These are phyloP conservation scores for Chaetomidium leptoderma DNA, from an alignment of 495 filamentous ascomycete species.

Conservation along the genomic window DNA sequence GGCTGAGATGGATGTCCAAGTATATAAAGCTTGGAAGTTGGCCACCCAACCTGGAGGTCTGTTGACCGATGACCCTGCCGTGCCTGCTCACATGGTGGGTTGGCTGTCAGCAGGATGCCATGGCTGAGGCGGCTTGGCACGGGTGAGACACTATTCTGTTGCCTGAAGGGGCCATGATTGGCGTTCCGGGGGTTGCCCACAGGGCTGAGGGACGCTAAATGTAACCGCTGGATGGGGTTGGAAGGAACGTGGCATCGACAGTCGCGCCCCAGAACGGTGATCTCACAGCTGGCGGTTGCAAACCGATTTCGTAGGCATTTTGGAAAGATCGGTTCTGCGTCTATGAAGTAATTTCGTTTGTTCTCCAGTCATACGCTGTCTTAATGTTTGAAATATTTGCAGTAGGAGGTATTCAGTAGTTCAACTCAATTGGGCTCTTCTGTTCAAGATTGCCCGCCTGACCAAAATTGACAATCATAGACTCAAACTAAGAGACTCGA, in stretches of 20 bases:
- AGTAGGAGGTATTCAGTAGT: too few relatives aligned
- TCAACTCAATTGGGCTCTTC: too few relatives aligned
- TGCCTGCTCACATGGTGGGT: conserved; percentile 2
- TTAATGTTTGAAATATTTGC: too few relatives aligned
- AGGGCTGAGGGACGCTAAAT: conserved; percentile 5
- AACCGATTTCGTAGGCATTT: too few relatives aligned
- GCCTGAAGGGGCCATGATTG: background rate
- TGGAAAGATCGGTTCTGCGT: too few relatives aligned
- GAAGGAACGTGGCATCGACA: too few relatives aligned
- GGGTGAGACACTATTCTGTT: background rate
- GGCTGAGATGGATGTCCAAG: background rate
- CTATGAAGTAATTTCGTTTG: background rate
- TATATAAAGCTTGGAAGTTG: background rate
- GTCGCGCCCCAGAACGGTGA: too few relatives aligned
- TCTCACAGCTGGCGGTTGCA: too few relatives aligned
- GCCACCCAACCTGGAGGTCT: background rate
- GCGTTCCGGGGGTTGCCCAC: background rate
- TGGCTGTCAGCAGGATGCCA: background rate
- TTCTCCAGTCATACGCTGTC: background rate
- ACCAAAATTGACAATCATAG: too few relatives aligned
- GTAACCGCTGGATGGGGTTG: conserved; percentile 4
- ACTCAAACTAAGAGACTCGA: too few relatives aligned
- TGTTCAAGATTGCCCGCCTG: too few relatives aligned
- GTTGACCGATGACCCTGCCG: too few relatives aligned
- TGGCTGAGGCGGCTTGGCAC: conserved; percentile 13